Evolutionary conservation across 148 eudicot genomes (phyloP).

Genomic region (Agrostemma githago): DNA sequence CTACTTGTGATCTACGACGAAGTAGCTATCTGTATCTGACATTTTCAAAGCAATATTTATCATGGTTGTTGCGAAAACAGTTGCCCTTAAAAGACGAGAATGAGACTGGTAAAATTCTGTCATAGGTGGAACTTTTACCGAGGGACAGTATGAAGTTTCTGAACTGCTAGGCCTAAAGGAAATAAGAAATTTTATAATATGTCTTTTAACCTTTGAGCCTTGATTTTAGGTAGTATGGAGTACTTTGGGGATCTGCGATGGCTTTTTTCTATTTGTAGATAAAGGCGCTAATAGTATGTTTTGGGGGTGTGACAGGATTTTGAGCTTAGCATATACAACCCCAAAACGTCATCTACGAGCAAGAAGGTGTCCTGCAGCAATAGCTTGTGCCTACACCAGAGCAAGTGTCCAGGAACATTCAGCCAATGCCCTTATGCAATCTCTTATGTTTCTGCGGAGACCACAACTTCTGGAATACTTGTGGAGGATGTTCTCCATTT

Average conservation of each 20-base stretch:
- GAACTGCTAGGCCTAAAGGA: background rate
- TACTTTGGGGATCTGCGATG: constrained; percentile 11
- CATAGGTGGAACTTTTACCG: too few relatives aligned
- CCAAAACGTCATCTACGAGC: constrained; percentile 73
- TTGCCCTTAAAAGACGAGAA: background rate
- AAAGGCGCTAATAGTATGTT: constrained; percentile 7
- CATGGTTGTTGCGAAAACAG: background rate
- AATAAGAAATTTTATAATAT: background rate
- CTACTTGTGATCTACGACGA: too few relatives aligned
- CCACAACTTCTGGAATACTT: constrained; percentile 87
- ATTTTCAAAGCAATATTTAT: background rate
- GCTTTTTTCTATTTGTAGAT: background rate
- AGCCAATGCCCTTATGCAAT: constrained; percentile 70
- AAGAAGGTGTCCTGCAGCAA: constrained; percentile 67
- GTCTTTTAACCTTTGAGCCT: background rate
- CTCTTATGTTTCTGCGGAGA: constrained; percentile 86
- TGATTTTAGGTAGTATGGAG: background rate
- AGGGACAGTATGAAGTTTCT: background rate
- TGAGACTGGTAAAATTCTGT: too few relatives aligned
- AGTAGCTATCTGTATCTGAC: background rate
- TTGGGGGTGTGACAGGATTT: constrained; percentile 49
- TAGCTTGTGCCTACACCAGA: constrained; percentile 46
- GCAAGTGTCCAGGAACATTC: constrained; percentile 41
- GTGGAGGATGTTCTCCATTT: constrained; percentile 80
- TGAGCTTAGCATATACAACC: constrained; percentile 81